Conservation (phyloP, 106 monocot species). For the Vanilla planifolia region DNA sequence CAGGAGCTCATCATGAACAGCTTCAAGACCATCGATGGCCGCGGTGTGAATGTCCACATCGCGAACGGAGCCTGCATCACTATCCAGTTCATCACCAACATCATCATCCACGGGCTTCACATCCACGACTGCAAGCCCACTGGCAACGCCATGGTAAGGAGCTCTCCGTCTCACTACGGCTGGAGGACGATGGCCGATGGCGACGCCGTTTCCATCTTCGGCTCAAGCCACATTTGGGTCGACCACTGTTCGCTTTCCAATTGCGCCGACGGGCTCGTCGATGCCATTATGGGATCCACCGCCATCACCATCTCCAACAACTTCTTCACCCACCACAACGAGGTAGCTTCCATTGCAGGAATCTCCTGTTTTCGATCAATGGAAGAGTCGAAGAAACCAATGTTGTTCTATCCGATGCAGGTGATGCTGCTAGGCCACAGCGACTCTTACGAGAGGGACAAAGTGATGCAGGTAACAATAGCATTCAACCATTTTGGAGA, state of each 20-base stretch:
- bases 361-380: too few species aligned
- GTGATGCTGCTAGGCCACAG: conserved; percentile 47
- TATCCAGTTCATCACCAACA: conserved; percentile 30
- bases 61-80: conserved; percentile 43
- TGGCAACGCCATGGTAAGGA: conserved; percentile 44
- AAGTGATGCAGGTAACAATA: conserved; percentile 45
- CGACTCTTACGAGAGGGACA: conserved; percentile 35
- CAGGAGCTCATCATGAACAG: conserved; percentile 56
- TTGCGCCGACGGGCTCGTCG: conserved; percentile 42
- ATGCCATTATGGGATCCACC: conserved; percentile 37
- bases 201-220: conserved; percentile 36
- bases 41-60: conserved; percentile 34
- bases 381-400: neutral
- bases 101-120: conserved; percentile 34
- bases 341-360: conserved; percentile 4
- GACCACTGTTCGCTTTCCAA: conserved; percentile 43
- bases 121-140: conserved; percentile 49
- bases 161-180: conserved; percentile 40
- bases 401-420: conserved; percentile 3
- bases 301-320: conserved; percentile 47
- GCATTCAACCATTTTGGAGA: conserved; percentile 55
- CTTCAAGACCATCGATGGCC: conserved; percentile 46
- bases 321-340: conserved; percentile 48
- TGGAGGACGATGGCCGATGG: conserved; percentile 53
- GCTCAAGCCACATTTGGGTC: conserved; percentile 40